These are phyloP conservation scores for Lizanozyma gosingica DNA, from an alignment of 1,139 yeast genomes.

Conservation along the genomic window DNA sequence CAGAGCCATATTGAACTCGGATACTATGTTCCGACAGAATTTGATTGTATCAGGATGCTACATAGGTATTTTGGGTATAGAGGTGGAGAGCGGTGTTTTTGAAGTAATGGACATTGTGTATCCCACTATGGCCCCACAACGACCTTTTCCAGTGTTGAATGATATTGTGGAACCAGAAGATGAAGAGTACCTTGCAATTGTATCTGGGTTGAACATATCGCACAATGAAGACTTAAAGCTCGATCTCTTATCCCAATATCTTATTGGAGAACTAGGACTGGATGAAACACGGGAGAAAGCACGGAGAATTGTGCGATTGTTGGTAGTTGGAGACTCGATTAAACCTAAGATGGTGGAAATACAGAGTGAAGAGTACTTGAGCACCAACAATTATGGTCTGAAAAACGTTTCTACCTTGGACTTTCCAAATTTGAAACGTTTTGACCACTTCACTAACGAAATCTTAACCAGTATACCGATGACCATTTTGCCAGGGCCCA, in stretches of 20 bases:
- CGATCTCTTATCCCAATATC: conserved; percentile 60
- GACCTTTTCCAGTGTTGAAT: conserved; percentile 13
- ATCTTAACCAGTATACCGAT: conserved; percentile 55
- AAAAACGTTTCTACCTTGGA: conserved; percentile 43
- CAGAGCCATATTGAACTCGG: conserved; percentile 67
- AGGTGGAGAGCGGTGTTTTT: conserved; percentile 74
- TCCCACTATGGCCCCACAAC: conserved; percentile 59
- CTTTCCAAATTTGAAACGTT: conserved; percentile 26
- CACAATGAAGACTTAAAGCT: conserved; percentile 35
- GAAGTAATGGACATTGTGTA: conserved; percentile 73
- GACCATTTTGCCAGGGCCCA: conserved; percentile 73
- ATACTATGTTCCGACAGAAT: conserved; percentile 35
- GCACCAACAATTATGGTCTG: conserved; percentile 42
- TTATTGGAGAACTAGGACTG: conserved; percentile 59
- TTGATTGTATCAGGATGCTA: conserved; percentile 80
- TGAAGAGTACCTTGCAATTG: conserved; percentile 41
- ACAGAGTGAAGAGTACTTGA: conserved; percentile 20
- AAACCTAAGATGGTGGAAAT: conserved; percentile 17
- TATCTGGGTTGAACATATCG: conserved; percentile 65
- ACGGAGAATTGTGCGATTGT: conserved; percentile 39
- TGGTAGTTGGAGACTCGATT: conserved; percentile 77
- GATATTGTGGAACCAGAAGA: not conserved
- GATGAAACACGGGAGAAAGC: conserved; percentile 16
- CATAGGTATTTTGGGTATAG: conserved; percentile 81
- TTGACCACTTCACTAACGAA: conserved; percentile 57